A percentile compares a stretch with the other conserved stretches of the same genome.
These are phyloP conservation scores for Trypanosoma grayi DNA, from an alignment of 208 protist species.

Conservation along the genomic window DNA sequence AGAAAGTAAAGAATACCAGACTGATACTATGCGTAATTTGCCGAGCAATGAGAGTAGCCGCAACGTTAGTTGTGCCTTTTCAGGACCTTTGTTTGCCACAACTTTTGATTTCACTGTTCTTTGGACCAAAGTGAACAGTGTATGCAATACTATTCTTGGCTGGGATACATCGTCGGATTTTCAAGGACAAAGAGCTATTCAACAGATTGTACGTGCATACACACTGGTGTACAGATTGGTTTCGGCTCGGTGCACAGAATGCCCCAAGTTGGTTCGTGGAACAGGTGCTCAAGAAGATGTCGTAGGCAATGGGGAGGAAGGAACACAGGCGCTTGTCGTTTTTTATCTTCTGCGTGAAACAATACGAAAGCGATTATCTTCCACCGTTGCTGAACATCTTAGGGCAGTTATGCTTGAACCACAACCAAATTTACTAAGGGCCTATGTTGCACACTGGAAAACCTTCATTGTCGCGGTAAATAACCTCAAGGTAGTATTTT, in stretches of 20 bases:
- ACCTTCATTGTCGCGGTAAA: slow-evolving; percentile 68
- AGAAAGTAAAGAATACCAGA: neutral
- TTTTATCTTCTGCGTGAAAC: slow-evolving; percentile 77
- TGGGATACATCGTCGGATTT: slow-evolving; percentile 21
- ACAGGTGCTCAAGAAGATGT: slow-evolving; percentile 41
- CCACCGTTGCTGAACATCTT: slow-evolving; percentile 13
- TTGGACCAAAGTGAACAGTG: slow-evolving; percentile 13
- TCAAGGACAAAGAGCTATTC: slow-evolving; percentile 17
- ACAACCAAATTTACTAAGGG: slow-evolving; percentile 31
- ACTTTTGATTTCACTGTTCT: slow-evolving; percentile 22
- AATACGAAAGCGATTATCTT: slow-evolving; percentile 54
- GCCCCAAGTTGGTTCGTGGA: slow-evolving; percentile 58
- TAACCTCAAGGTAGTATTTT: slow-evolving; percentile 65
- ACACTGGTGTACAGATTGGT: slow-evolving; percentile 30
- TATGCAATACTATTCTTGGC: slow-evolving; percentile 20
- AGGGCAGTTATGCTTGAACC: slow-evolving; percentile 21
- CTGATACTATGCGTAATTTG: neutral
- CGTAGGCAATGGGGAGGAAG: slow-evolving; percentile 48
- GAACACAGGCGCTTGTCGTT: slow-evolving; percentile 79
- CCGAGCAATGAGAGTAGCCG: neutral
- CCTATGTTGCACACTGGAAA: slow-evolving; percentile 62
- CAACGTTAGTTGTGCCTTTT: slow-evolving; percentile 10
- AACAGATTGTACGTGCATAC: slow-evolving; percentile 17
- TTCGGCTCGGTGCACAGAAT: slow-evolving; percentile 44
- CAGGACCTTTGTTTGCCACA: slow-evolving; percentile 16